Percentiles rank a stretch among this genome's conserved stretches.
These are phyloP conservation scores for Forsythia viridissima DNA, from an alignment of 257 asterid genomes.

Conservation along the genomic window DNA sequence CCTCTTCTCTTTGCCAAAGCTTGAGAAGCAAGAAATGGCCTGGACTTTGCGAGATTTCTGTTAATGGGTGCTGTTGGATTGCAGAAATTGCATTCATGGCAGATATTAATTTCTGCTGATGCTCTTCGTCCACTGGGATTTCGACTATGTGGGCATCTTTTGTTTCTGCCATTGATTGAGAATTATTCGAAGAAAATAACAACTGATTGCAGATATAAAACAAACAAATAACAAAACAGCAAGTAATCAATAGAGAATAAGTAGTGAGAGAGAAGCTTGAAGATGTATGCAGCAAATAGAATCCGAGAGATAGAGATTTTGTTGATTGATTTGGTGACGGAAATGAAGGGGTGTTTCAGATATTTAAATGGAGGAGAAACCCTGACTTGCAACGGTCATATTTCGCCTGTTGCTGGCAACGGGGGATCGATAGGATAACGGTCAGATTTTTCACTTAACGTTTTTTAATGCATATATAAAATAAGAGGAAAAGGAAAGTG, in stretches of 20 bases:
- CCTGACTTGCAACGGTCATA: constrained; percentile 66
- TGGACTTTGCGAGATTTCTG: constrained; percentile 89
- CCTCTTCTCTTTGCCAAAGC: constrained; percentile 91
- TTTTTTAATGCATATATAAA: not conserved
- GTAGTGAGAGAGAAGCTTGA: not conserved
- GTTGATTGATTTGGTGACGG: constrained; percentile 28
- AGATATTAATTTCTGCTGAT: constrained; percentile 41
- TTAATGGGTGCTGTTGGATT: constrained; percentile 73
- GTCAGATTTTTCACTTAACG: constrained; percentile 19
- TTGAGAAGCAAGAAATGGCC: constrained; percentile 94
- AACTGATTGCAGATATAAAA: not conserved
- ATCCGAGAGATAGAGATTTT: not conserved
- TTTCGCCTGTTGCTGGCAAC: constrained; percentile 13
- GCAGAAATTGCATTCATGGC: constrained; percentile 38
- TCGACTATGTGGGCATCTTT: constrained; percentile 68
- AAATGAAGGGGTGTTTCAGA: constrained; percentile 24
- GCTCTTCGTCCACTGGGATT: constrained; percentile 73
- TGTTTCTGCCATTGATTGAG: constrained; percentile 55
- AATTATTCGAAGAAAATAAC: not conserved
- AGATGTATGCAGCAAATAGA: not conserved
- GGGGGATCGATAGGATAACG: constrained; percentile 26
- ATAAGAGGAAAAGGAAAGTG: not conserved
- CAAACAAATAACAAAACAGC: no score
- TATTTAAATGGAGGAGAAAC: constrained; percentile 52
- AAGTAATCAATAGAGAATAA: not conserved